Evolutionary conservation across 2,329 filamentous ascomycete species (phyloP).

Genomic region (Arthrobotrys sphaeroides): DNA sequence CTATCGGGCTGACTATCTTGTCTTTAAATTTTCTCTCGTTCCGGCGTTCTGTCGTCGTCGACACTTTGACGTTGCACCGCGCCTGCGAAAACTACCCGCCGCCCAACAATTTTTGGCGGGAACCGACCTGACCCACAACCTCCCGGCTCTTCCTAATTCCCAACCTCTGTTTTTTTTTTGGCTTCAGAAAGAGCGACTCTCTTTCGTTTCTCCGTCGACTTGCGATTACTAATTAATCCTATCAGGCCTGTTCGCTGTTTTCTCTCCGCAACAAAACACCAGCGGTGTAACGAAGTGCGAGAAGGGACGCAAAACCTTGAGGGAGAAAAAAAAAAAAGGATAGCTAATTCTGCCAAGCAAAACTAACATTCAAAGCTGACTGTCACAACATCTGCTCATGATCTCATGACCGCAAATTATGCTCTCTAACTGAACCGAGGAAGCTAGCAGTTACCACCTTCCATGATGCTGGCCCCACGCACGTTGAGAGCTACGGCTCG

Average conservation of each 20-base stretch:
- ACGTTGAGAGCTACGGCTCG: constrained; percentile 11
- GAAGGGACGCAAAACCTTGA: neutral
- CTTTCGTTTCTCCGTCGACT: too few relatives aligned
- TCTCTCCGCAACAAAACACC: neutral
- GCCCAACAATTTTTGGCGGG: neutral
- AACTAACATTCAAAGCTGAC: neutral
- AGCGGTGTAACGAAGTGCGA: neutral
- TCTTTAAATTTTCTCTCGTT: neutral
- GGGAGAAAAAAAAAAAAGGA: neutral
- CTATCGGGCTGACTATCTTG: neutral
- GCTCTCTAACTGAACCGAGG: constrained; percentile 1
- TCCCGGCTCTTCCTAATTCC: neutral
- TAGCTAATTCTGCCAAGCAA: constrained; percentile 16
- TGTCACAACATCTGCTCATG: neutral
- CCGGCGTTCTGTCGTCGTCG: neutral
- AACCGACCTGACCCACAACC: neutral
- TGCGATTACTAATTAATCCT: too few relatives aligned
- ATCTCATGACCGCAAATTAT: constrained; percentile 26
- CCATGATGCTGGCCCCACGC: constrained; percentile 26
- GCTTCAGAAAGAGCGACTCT: neutral
- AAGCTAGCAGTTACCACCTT: neutral
- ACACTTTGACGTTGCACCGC: neutral
- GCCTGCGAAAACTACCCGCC: neutral
- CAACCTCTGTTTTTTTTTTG: neutral
- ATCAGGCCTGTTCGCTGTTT: too few relatives aligned